Evolutionary conservation across 1,284 basidiomycete species (phyloP), one percentile per base, ranked within the genome.

Genomic region (Polyporus tsugae): DNA sequence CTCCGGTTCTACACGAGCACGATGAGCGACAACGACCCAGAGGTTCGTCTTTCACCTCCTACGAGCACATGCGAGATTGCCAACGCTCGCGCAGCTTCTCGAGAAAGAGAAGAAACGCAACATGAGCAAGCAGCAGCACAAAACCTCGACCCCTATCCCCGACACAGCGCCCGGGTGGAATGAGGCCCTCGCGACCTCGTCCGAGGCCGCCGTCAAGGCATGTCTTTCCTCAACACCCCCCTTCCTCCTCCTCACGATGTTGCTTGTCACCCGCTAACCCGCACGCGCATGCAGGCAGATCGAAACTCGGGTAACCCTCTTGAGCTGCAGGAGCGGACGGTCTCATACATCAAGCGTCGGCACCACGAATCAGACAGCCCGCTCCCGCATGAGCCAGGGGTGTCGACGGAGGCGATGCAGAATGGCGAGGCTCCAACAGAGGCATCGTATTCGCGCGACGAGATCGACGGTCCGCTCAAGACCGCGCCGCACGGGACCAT

Each of bases 171-270:
- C 91, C 6, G 91, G 91, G 2, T 94, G 92, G 92, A 93, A 93
- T 75, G 89, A 94, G 74, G 75, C 79, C 44, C 86, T 93, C 29
- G 92, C 92, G 0, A 87, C 85, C 67, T 73, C 83, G 15, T 91
- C 91, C 0, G 92, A 94, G 79, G 92, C 92, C 10, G 78, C 81
- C 41, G 81, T 93, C 58, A 93, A 94, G 85, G 92, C 90, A 41
- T 19, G 72, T 65, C 25, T 55, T 22, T 38, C 6, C 29, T 29
- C 29, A 29, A 17, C 60, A 22, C 9, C 52, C 25, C 4, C 13
- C 25, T 17, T 17, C 13, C 52, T 10, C 33, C 13, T 22, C 2
- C 52, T 29, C 10, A 9, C 7, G 53, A 7, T 6, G n/a, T 49
- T 38, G 22, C 58, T 41, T 7, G 60, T 17, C 22, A 41, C 7